These are phyloP conservation scores for Rhizoclosmatium globosum DNA, from an alignment of 192 early-diverging fungal genomes.

Conservation along the genomic window DNA sequence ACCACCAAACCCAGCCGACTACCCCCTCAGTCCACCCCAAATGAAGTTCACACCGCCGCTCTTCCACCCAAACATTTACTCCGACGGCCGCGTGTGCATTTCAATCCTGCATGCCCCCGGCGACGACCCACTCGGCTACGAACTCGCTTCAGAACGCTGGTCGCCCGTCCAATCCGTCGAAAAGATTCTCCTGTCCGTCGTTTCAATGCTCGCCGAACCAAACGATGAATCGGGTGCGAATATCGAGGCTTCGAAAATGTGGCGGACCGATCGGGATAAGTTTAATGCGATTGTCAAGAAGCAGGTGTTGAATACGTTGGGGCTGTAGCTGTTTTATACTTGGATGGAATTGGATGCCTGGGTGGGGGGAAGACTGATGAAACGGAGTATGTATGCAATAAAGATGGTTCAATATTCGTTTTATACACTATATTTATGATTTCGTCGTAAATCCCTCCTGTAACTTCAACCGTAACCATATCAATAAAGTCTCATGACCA, in stretches of 20 bases:
- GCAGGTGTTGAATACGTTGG: constrained; percentile 82
- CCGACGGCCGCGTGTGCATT: constrained; percentile 96
- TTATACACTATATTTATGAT: no score
- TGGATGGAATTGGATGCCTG: no score
- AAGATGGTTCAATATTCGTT: no score
- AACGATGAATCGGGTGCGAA: constrained; percentile 99
- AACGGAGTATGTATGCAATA: no score
- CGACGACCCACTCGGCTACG: constrained; percentile 98
- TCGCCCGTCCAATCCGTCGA: constrained; percentile 98
- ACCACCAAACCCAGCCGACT: constrained; percentile 94
- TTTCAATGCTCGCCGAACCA: constrained; percentile 97
- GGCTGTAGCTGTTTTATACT: constrained; percentile 44
- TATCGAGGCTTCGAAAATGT: constrained; percentile 98
- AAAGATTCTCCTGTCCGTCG: constrained; percentile 94
- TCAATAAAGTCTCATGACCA: no score
- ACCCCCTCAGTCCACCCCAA: constrained; percentile 91
- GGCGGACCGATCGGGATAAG: constrained; percentile 80
- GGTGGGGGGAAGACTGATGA: no score
- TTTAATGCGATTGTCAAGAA: constrained; percentile 84
- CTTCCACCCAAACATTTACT: constrained; percentile 93
- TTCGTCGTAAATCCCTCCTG: no score
- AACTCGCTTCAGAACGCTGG: constrained; percentile 95
- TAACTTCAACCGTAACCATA: no score
- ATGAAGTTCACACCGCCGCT: constrained; percentile 98
- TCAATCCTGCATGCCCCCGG: constrained; percentile 98